phyloP scores from a whole-genome alignment of 208 protist genomes.

The Porcisia deanei region DNA sequence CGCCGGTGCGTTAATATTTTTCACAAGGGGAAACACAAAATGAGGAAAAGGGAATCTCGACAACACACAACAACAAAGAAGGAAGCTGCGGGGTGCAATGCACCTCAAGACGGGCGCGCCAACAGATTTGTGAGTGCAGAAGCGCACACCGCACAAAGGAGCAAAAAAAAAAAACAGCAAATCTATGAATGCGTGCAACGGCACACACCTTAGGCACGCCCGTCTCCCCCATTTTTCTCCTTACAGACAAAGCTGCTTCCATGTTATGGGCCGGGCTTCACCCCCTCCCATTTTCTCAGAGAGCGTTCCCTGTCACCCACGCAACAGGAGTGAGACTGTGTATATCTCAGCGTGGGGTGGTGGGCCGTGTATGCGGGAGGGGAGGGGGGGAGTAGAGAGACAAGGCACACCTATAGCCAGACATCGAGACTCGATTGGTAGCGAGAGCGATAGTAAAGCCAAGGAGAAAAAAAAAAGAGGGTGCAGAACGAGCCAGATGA shows the following conservation, averaged over 20 bases:
- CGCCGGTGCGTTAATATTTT: not conserved
- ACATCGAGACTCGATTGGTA: too few species aligned
- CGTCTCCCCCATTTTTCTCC: not conserved
- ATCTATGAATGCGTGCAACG: conserved; percentile 1
- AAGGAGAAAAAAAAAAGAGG: too few species aligned
- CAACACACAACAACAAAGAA: too few species aligned
- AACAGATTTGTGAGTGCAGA: not conserved
- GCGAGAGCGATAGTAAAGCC: too few species aligned
- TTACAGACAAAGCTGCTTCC: not conserved
- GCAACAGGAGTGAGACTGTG: too few species aligned
- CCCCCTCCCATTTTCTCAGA: too few species aligned
- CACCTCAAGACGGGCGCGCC: not conserved
- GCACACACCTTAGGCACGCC: not conserved
- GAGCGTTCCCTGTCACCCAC: too few species aligned
- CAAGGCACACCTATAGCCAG: too few species aligned
- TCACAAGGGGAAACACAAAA: not conserved
- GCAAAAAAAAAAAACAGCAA: not conserved
- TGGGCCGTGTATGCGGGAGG: not conserved
- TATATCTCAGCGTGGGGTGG: too few species aligned
- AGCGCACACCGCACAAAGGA: not conserved
- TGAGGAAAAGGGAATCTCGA: not conserved
- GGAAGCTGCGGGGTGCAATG: too few species aligned
- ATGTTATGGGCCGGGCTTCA: not conserved
- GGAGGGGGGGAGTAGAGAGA: too few species aligned
- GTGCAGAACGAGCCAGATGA: too few species aligned